A percentile compares a stretch with the other conserved stretches of the same genome.
Evolutionary conservation across 2,329 filamentous ascomycete genomes (phyloP).

Genomic region (Aspergillus sp.): DNA sequence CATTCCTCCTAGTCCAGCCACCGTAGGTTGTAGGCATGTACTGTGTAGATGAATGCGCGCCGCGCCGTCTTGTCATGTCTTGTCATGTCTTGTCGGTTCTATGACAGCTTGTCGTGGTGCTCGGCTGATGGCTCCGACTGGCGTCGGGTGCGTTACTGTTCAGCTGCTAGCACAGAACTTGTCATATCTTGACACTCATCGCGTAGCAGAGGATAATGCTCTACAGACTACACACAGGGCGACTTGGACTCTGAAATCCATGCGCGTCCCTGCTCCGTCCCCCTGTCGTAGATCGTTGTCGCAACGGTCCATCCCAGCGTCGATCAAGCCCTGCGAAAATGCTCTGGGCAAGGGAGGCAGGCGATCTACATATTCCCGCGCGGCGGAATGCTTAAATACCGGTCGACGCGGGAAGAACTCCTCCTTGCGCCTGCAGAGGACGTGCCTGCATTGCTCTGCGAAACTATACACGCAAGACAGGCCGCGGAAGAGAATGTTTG

Average conservation of each 20-base stretch:
- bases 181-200: no score
- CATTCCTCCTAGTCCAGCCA: constrained; percentile 27
- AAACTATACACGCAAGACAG: background rate
- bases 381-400: background rate
- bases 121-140: background rate
- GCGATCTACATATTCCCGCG: background rate
- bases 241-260: no score
- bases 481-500: no score
- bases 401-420: background rate
- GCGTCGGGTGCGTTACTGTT: no score
- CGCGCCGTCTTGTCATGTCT: no score
- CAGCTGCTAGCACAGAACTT: no score
- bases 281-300: background rate
- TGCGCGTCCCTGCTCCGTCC: no score
- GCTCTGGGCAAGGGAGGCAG: constrained; percentile 10
- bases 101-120: no score
- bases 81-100: no score
- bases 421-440: background rate
- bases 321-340: background rate
- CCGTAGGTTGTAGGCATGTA: background rate
- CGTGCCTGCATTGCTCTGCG: background rate
- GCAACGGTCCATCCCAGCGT: background rate
- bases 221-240: no score
- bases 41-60: constrained; percentile 7
- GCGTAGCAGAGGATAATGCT: no score